phyloP scores from a whole-genome alignment of 2,329 filamentous ascomycete genomes.

The Fusarium napiforme region DNA sequence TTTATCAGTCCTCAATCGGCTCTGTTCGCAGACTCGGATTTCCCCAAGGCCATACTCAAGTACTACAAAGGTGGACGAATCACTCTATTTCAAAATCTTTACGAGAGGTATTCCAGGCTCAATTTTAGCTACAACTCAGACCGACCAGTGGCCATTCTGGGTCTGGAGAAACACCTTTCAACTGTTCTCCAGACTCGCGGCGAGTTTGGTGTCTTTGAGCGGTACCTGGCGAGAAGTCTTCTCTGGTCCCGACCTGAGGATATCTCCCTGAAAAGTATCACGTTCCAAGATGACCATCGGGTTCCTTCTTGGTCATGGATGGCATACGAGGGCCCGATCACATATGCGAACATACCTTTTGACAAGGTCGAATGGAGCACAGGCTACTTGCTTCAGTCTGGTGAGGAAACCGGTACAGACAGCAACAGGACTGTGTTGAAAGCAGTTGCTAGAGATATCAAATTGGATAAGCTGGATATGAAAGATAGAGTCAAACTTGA shows the following conservation, averaged over 20 bases:
- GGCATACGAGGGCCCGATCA: not conserved
- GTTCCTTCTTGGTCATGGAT: constrained; percentile 8
- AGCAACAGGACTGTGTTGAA: not conserved
- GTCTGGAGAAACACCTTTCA: not conserved
- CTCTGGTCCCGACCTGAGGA: not conserved
- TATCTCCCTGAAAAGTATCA: not conserved
- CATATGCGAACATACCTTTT: not conserved
- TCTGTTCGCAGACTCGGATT: not conserved
- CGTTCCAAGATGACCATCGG: not conserved
- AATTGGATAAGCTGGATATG: not conserved
- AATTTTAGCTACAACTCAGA: not conserved
- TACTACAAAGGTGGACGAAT: not conserved
- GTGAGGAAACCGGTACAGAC: too few relatives aligned
- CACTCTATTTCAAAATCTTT: not conserved
- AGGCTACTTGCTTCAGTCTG: not conserved
- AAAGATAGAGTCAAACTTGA: not conserved
- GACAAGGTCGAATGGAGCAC: not conserved
- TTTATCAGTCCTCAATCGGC: not conserved
- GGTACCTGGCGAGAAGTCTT: not conserved
- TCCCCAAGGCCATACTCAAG: not conserved
- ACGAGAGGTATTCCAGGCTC: not conserved
- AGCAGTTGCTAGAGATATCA: not conserved
- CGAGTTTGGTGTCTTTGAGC: not conserved
- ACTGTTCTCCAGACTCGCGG: not conserved
- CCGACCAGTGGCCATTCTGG: not conserved